Evolutionary conservation across 306 rosid genomes (phyloP).

Genomic region (Benincasa hispida): DNA sequence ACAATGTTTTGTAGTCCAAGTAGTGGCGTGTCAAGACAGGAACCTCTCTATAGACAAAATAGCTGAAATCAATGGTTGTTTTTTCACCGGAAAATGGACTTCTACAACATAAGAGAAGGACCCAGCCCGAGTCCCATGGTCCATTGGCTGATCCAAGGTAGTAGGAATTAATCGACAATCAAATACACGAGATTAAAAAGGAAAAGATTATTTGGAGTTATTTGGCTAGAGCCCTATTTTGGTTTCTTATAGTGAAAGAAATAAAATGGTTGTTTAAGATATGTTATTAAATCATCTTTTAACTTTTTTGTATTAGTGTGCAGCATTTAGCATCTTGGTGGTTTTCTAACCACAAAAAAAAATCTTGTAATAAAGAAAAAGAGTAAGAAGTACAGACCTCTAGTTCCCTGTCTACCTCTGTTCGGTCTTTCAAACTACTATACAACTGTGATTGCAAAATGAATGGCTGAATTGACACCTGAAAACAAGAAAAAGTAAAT

Average conservation of each 20-base stretch:
- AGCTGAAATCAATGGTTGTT: neutral
- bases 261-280: neutral
- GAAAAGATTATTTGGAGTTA: neutral
- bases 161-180: neutral
- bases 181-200: neutral
- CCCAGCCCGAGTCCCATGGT: neutral
- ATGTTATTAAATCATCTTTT: no score
- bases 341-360: no score
- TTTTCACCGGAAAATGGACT: neutral
- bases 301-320: no score
- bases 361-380: no score
- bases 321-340: no score
- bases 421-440: slow-evolving; percentile 81
- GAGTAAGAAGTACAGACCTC: slow-evolving; percentile 38
- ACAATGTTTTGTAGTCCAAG: neutral
- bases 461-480: slow-evolving; percentile 68
- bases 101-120: neutral
- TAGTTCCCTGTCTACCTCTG: slow-evolving; percentile 78
- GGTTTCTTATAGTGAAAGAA: neutral
- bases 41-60: neutral
- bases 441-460: slow-evolving; percentile 78
- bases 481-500: slow-evolving; percentile 19
- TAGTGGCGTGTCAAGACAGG: neutral
- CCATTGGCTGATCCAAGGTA: no score
- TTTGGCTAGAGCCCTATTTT: neutral